phyloP scores from a whole-genome alignment of 2,329 filamentous ascomycete genomes.

The Orbilia blumenaviensis region DNA sequence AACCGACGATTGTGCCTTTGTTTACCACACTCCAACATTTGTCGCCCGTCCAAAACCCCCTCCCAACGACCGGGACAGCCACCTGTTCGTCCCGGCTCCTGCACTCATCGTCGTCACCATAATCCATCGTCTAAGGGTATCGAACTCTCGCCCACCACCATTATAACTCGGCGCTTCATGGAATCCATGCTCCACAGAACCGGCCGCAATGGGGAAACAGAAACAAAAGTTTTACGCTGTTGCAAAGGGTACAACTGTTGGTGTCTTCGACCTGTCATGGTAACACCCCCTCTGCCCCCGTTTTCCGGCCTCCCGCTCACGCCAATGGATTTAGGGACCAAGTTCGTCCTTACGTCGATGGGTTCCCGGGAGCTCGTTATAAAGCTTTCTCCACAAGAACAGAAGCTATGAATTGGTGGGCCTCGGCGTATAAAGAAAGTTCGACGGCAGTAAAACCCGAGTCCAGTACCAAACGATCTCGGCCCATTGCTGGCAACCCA shows the following conservation, averaged over 20 bases:
- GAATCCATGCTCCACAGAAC: not conserved
- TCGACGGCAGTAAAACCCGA: not conserved
- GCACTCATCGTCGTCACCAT: no score
- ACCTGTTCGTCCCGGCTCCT: no score
- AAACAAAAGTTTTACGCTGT: conserved; percentile 29
- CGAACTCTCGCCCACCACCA: no score
- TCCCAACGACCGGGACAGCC: no score
- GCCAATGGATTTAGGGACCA: conserved; percentile 9
- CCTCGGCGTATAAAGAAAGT: conserved; percentile 16
- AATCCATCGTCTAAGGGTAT: no score
- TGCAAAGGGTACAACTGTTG: conserved; percentile 22
- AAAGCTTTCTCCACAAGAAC: conserved; percentile 44
- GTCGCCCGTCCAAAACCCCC: no score
- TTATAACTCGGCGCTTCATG: no score
- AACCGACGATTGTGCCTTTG: no score
- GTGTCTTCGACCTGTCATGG: conserved; percentile 37
- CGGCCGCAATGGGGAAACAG: conserved; percentile 26
- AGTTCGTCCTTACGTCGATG: conserved; percentile 40
- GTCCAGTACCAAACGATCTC: conserved; percentile 7
- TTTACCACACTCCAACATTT: no score
- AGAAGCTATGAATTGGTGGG: conserved; percentile 53
- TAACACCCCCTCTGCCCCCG: not conserved
- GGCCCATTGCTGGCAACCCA: not conserved
- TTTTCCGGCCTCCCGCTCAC: not conserved
- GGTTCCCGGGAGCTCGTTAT: conserved; percentile 53